Conservation (phyloP, 2,329 filamentous ascomycete species). For the Gremmenia infestans region DNA sequence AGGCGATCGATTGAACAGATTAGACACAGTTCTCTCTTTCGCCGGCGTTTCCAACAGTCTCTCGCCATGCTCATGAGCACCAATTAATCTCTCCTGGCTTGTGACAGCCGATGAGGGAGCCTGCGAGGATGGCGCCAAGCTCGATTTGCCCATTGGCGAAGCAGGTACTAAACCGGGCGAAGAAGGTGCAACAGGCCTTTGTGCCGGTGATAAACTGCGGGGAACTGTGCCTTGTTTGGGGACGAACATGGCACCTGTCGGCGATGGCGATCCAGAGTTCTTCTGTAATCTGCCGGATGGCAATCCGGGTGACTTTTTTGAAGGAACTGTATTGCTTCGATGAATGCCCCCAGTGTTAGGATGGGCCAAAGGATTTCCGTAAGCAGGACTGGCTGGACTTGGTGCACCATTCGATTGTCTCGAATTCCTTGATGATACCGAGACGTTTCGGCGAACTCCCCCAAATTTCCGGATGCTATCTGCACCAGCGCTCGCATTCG, state of each 20-base stretch:
- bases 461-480: conserved; percentile 81
- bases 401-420: conserved; percentile 66
- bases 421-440: conserved; percentile 85
- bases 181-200: conserved; percentile 19
- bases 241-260: conserved; percentile 33
- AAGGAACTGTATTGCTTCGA: conserved; percentile 87
- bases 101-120: conserved; percentile 32
- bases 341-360: conserved; percentile 55
- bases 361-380: conserved; percentile 50
- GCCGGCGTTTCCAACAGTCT: conserved; percentile 29
- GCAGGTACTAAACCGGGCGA: conserved; percentile 18
- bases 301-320: conserved; percentile 76
- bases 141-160: conserved; percentile 16
- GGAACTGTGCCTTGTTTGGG: conserved; percentile 29
- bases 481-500: conserved; percentile 82
- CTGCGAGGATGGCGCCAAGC: conserved; percentile 20
- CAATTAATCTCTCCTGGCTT: conserved; percentile 46
- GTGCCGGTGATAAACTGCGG: conserved; percentile 22
- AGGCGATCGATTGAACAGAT: conserved; percentile 66
- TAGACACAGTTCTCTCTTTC: conserved; percentile 65
- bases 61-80: conserved; percentile 14
- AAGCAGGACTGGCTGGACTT: conserved; percentile 61
- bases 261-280: conserved; percentile 45
- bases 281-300: conserved; percentile 62
- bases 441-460: conserved; percentile 79